Evolutionary conservation across 2,329 filamentous ascomycete genomes (phyloP).

Genomic region (Arthroderma sp.): DNA sequence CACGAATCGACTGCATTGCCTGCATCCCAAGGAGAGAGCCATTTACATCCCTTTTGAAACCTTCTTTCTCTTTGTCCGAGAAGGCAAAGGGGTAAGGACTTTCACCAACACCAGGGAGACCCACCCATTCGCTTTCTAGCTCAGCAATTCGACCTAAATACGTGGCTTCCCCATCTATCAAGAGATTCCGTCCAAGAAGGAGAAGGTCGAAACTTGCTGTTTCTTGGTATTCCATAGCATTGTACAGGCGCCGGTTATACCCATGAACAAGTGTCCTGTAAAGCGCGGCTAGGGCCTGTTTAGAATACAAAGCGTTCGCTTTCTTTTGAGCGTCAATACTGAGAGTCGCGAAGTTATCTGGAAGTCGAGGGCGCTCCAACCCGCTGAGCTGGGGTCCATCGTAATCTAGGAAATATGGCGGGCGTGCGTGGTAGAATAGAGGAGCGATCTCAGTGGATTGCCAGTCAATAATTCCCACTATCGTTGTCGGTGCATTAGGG

Average conservation of each 20-base stretch:
- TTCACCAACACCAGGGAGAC: neutral
- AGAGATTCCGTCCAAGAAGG: slow-evolving; percentile 23
- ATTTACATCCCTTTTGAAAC: slow-evolving; percentile 11
- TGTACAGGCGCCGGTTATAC: slow-evolving; percentile 19
- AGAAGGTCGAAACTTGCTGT: slow-evolving; percentile 21
- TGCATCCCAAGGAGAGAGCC: slow-evolving; percentile 7
- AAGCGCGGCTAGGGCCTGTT: neutral
- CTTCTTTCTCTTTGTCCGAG: neutral
- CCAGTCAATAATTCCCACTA: slow-evolving; percentile 26
- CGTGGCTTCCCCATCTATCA: slow-evolving; percentile 25
- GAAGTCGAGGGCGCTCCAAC: slow-evolving; percentile 12
- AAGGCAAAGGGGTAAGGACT: neutral
- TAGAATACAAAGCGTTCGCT: neutral
- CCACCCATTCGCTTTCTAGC: slow-evolving; percentile 13
- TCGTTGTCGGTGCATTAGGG: slow-evolving; percentile 16
- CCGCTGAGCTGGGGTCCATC: slow-evolving; percentile 20
- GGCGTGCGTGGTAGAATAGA: slow-evolving; percentile 20
- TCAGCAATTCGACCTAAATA: slow-evolving; percentile 18
- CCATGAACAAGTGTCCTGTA: neutral
- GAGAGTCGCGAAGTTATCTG: slow-evolving; percentile 11
- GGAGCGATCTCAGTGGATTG: slow-evolving; percentile 21
- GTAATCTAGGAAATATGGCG: slow-evolving; percentile 21
- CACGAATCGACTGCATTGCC: slow-evolving; percentile 5
- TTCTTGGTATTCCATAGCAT: slow-evolving; percentile 24
- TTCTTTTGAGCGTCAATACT: neutral